Percentiles rank a stretch among this genome's conserved stretches.
Conservation (phyloP, 2,329 filamentous ascomycete species). For the Cercospora nicotianae region DNA sequence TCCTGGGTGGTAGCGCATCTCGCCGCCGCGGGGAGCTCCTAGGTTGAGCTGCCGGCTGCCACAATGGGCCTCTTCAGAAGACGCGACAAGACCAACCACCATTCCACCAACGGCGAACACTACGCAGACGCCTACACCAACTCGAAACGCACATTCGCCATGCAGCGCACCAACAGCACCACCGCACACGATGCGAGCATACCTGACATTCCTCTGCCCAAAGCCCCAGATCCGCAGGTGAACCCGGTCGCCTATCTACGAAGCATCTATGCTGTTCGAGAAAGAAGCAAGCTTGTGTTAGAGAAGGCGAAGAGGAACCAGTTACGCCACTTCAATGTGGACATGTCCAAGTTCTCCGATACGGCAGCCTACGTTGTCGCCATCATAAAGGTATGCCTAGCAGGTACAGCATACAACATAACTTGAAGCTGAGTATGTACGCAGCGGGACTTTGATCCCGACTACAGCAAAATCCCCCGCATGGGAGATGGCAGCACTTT, state of each 20-base stretch:
- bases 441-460: conserved; percentile 68
- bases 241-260: conserved; percentile 89
- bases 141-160: conserved; percentile 17
- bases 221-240: conserved; percentile 79
- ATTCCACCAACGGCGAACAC: conserved; percentile 23
- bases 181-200: conserved; percentile 48
- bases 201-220: conserved; percentile 73
- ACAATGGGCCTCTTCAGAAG: conserved; percentile 56
- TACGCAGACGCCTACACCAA: conserved; percentile 31
- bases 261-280: conserved; percentile 83
- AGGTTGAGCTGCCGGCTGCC: conserved; percentile 2
- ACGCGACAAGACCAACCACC: conserved; percentile 44
- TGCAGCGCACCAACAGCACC: conserved; percentile 37
- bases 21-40: conserved; percentile 16
- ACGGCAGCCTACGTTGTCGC: conserved; percentile 86
- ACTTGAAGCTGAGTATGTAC: conserved; percentile 7
- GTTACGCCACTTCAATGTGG: conserved; percentile 83
- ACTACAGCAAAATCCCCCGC: conserved; percentile 77
- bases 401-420: not conserved
- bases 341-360: conserved; percentile 78
- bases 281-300: conserved; percentile 71
- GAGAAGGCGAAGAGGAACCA: conserved; percentile 75
- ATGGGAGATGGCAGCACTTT: conserved; percentile 83
- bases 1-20: conserved; percentile 9
- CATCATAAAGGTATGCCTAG: conserved; percentile 76